A percentile compares a stretch with the other conserved stretches of the same genome.
These are phyloP conservation scores for Casuarina cunninghamiana DNA, from an alignment of 306 rosid species.

Conservation along the genomic window DNA sequence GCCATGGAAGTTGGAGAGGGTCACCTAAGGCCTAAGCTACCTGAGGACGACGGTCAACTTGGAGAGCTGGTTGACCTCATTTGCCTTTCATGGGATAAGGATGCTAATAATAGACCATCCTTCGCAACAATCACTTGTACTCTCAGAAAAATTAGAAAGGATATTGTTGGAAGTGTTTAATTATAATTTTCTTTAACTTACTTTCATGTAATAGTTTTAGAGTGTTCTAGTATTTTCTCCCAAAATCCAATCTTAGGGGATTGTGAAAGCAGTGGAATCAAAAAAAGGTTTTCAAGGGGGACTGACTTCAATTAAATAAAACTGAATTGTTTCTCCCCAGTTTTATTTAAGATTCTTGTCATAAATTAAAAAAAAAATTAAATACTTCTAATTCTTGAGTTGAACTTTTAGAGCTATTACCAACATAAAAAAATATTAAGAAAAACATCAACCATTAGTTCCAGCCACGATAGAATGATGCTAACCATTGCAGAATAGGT, in stretches of 20 bases:
- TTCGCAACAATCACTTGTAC: conserved; percentile 41
- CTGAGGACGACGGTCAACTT: conserved; percentile 34
- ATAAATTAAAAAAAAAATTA: no score
- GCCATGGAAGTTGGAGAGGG: conserved; percentile 78
- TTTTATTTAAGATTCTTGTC: no score
- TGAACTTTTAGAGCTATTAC: no score
- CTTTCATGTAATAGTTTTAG: background rate
- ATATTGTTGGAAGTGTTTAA: background rate
- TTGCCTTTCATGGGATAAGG: conserved; percentile 54
- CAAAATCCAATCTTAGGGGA: background rate
- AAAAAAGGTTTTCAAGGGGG: no score
- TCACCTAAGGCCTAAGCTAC: conserved; percentile 59
- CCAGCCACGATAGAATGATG: no score
- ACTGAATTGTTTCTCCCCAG: no score
- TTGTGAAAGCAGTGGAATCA: background rate
- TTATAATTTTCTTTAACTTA: background rate
- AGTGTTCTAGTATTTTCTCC: background rate
- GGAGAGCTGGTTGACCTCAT: conserved; percentile 48
- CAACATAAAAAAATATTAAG: no score
- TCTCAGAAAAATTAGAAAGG: conserved; percentile 34
- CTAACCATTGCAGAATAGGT: no score
- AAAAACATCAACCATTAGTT: no score
- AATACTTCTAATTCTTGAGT: no score
- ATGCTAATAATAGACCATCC: conserved; percentile 55
- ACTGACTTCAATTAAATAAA: no score